These are phyloP conservation scores for Chlorella vulgaris DNA, from an alignment of 139 green algal genomes.

Conservation along the genomic window DNA sequence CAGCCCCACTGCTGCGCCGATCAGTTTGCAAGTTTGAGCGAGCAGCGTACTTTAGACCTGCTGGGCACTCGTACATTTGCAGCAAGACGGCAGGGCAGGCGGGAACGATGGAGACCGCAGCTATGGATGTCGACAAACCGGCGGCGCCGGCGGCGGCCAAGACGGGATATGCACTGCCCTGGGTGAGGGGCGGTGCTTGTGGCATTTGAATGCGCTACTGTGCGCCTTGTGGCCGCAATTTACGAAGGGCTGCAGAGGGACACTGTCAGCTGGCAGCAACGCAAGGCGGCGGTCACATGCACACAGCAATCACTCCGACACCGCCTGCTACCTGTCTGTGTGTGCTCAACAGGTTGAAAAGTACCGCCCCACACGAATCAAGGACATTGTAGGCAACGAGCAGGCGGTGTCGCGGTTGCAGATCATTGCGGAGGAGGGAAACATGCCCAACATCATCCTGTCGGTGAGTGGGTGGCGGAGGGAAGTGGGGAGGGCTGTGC, in stretches of 20 bases:
- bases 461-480: slow-evolving; percentile 54
- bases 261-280: slow-evolving; percentile 78
- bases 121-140: not conserved
- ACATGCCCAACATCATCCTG: slow-evolving; percentile 98
- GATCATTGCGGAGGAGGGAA: slow-evolving; percentile 93
- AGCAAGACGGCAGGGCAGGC: not conserved
- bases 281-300: slow-evolving; percentile 3
- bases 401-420: slow-evolving; percentile 91
- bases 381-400: slow-evolving; percentile 94
- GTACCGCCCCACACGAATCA: slow-evolving; percentile 85
- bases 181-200: not conserved
- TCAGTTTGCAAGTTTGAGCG: too few species aligned
- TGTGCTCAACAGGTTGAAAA: slow-evolving; percentile 88
- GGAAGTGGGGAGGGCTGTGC: not conserved
- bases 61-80: too few species aligned
- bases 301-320: too few species aligned
- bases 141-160: not conserved
- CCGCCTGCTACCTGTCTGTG: not conserved
- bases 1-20: too few species aligned
- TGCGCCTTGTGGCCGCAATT: too few species aligned
- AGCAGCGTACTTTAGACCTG: too few species aligned
- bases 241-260: too few species aligned
- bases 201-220: not conserved
- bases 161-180: not conserved
- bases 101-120: not conserved